Base-by-base conservation (phyloP, 73 alveolate genomes). In the Stentor roeselii region DNA sequence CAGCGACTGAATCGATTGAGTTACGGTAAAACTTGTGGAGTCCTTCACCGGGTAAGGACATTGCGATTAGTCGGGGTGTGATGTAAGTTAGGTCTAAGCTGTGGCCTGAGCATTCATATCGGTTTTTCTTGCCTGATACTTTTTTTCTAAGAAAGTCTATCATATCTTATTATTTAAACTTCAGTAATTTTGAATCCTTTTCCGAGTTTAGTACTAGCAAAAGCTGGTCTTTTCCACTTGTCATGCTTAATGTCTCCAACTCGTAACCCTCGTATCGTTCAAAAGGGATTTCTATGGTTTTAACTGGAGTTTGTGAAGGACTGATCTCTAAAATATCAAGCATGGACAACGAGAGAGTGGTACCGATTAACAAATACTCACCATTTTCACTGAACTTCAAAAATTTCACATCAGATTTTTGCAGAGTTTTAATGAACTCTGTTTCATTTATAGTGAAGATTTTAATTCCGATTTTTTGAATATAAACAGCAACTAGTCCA, bases 31-130 rank as follows among this genome's bases (percentile, higher is more conserved):
- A 38, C 36, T 35, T 89, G 61, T 88, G 93, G 42, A 93, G 86
- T 0, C 98, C 98, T 42, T 89, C 90, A 3, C 96, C 95, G 42
- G 99, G 99, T 61, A 89, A 93, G 14, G 98, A 93, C 98, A 95
- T 93, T 38, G 98, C 98, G 15, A 96, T 84, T 75, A 96, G 92
- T 77, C 98, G 77, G 27, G 93, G 89, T 40, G 98, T 95, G 77
- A 96, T 95, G 80, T 96, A 96, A 42, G 98, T 92, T 60, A 95
- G 87, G 84, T 96, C 99, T 36, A 96, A 92, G 86, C 95, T 95
- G 86, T 87, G 95, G 36, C 92, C 80, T 41, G 90, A 98, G 61
- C 93, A 93, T 78, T 92, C 86, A 82, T 84, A 92, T 60, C 99
- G 82, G 39, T 84, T 78, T 80, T 96, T 92, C 83, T 91, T 94